Conservation (phyloP, 2,329 filamentous ascomycete genomes). For the Epichloe sibirici region DNA sequence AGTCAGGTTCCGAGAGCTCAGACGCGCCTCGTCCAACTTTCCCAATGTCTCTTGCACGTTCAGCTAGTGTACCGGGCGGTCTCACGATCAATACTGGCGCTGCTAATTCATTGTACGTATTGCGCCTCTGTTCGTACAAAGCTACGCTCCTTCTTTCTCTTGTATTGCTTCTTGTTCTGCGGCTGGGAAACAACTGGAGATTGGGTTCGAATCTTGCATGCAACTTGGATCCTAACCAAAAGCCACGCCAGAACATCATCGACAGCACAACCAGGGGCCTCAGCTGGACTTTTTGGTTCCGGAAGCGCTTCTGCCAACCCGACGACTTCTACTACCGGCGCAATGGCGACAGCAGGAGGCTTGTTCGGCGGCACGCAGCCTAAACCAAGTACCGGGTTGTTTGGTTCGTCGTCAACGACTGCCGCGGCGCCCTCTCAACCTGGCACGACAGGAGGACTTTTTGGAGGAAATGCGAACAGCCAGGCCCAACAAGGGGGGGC, state of each 20-base stretch:
- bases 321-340: constrained; percentile 15
- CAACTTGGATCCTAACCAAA: background rate
- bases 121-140: background rate
- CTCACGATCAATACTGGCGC: constrained; percentile 52
- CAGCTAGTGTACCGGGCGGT: constrained; percentile 46
- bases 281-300: constrained; percentile 26
- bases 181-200: background rate
- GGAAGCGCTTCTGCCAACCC: constrained; percentile 15
- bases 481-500: constrained; percentile 1
- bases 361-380: constrained; percentile 22
- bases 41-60: constrained; percentile 40
- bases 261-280: constrained; percentile 20
- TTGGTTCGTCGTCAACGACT: constrained; percentile 16
- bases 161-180: background rate
- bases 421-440: constrained; percentile 12
- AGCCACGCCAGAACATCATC: constrained; percentile 12
- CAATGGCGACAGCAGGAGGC: constrained; percentile 25
- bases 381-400: constrained; percentile 17
- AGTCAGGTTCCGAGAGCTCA: constrained; percentile 1
- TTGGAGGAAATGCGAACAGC: constrained; percentile 16
- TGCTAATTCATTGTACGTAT: constrained; percentile 36
- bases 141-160: background rate
- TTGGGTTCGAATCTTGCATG: background rate
- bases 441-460: constrained; percentile 11
- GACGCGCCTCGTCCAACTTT: constrained; percentile 4